These are phyloP conservation scores for Aegilops umbellulata DNA, from an alignment of 176 grass and related monocot genomes.

Conservation along the genomic window DNA sequence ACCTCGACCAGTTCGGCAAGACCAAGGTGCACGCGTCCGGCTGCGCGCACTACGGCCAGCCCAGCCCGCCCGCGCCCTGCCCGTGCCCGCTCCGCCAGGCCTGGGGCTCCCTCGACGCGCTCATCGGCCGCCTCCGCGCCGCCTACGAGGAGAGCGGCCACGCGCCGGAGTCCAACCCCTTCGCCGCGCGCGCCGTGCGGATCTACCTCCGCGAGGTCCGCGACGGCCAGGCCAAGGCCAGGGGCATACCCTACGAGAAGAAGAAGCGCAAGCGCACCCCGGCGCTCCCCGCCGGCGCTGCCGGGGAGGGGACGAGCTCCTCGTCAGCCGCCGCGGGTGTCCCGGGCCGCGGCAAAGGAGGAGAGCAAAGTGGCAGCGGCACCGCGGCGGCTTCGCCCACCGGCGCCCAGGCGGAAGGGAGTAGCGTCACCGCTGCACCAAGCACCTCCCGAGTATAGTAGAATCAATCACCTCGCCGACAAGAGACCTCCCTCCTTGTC, in stretches of 20 bases:
- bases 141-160: slow-evolving; percentile 94
- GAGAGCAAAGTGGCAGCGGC: slow-evolving; percentile 8
- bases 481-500: slow-evolving; percentile 7
- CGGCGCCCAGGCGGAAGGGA: slow-evolving; percentile 3
- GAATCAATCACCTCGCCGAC: slow-evolving; percentile 31
- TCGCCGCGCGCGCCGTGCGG: slow-evolving; percentile 85
- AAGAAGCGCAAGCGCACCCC: slow-evolving; percentile 86
- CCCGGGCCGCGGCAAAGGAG: neutral
- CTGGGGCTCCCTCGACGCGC: slow-evolving; percentile 93
- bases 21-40: slow-evolving; percentile 82
- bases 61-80: slow-evolving; percentile 81
- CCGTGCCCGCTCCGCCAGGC: slow-evolving; percentile 88
- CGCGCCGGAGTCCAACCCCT: slow-evolving; percentile 83
- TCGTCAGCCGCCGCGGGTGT: neutral
- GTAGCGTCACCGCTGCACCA: neutral
- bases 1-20: slow-evolving; percentile 99
- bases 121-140: slow-evolving; percentile 89
- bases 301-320: slow-evolving; percentile 33
- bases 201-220: slow-evolving; percentile 99
- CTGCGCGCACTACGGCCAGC: slow-evolving; percentile 84
- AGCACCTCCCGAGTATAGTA: slow-evolving; percentile 47
- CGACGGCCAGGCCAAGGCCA: slow-evolving; percentile 85
- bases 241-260: slow-evolving; percentile 96
- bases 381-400: neutral
- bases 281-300: neutral